These are phyloP conservation scores for Pyrenochaeta sp. DNA, from an alignment of 2,329 filamentous ascomycete species.

Conservation along the genomic window DNA sequence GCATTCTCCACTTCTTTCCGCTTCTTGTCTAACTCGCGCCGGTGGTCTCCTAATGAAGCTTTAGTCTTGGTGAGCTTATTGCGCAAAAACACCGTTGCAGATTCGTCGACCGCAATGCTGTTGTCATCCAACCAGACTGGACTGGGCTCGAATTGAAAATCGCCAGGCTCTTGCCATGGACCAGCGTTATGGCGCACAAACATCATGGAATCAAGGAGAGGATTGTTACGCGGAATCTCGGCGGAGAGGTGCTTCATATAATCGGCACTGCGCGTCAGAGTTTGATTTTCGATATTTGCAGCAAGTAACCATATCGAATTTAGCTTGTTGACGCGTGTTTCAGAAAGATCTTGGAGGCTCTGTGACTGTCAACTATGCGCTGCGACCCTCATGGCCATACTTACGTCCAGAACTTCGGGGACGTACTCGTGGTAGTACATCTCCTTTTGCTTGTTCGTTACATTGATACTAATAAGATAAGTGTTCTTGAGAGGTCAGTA, in stretches of 20 bases:
- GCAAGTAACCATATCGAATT: slow-evolving; percentile 88
- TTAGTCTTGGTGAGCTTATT: slow-evolving; percentile 95
- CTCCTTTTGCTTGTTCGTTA: slow-evolving; percentile 97
- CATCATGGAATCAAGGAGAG: slow-evolving; percentile 95
- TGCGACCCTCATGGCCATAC: neutral
- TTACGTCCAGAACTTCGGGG: slow-evolving; percentile 88
- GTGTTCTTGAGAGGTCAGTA: slow-evolving; percentile 69
- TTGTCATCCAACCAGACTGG: slow-evolving; percentile 97
- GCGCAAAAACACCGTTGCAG: slow-evolving; percentile 86
- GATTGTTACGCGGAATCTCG: slow-evolving; percentile 88
- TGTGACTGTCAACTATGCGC: slow-evolving; percentile 30
- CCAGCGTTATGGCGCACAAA: slow-evolving; percentile 92
- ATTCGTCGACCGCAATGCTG: slow-evolving; percentile 83
- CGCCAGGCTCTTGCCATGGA: slow-evolving; percentile 81
- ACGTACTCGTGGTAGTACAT: slow-evolving; percentile 97
- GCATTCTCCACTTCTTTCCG: slow-evolving; percentile 82
- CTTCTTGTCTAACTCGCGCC: slow-evolving; percentile 85
- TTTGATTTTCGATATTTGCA: slow-evolving; percentile 79
- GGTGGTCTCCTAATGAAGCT: slow-evolving; percentile 78
- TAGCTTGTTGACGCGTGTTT: slow-evolving; percentile 83
- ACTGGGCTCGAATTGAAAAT: slow-evolving; percentile 90
- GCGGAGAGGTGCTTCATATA: slow-evolving; percentile 76
- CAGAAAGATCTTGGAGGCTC: slow-evolving; percentile 88
- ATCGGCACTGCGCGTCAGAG: slow-evolving; percentile 76
- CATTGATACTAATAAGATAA: slow-evolving; percentile 95